A percentile compares a stretch with the other conserved stretches of the same genome.
These are phyloP conservation scores for Cladosporium sp. DNA, from an alignment of 2,329 filamentous ascomycete species.

Conservation along the genomic window DNA sequence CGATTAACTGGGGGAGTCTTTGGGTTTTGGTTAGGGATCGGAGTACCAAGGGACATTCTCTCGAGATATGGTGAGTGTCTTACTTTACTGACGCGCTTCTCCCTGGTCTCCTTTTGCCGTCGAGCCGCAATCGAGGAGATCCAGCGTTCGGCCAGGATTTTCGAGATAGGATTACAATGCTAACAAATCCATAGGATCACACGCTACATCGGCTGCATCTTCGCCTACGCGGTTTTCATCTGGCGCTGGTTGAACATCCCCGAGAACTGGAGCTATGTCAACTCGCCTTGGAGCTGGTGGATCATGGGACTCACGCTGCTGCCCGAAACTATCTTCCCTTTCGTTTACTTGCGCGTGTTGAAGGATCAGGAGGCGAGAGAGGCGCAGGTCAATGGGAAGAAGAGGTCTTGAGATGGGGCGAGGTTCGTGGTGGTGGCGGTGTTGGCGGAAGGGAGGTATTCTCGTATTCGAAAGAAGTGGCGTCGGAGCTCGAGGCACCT, in stretches of 20 bases:
- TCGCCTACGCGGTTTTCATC: conserved; percentile 36
- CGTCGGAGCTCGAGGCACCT: too few relatives aligned
- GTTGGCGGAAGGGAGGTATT: too few relatives aligned
- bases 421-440: too few relatives aligned
- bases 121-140: too few relatives aligned
- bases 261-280: conserved; percentile 38
- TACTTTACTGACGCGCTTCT: too few relatives aligned
- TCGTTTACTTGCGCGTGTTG: conserved; percentile 30
- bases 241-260: conserved; percentile 38
- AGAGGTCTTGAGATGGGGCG: too few relatives aligned
- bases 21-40: conserved; percentile 28
- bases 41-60: conserved; percentile 35
- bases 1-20: conserved; percentile 36
- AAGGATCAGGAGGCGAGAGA: too few relatives aligned
- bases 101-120: too few relatives aligned
- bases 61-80: conserved; percentile 40
- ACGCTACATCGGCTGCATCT: conserved; percentile 36
- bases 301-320: conserved; percentile 25
- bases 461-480: too few relatives aligned
- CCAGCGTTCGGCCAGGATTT: too few relatives aligned
- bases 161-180: too few relatives aligned
- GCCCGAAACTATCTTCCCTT: conserved; percentile 26
- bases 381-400: too few relatives aligned
- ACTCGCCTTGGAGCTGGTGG: conserved; percentile 30
- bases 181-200: conserved; percentile 31